Conservation (phyloP, 1,284 basidiomycete genomes). For the Sphagnurus paluster region DNA sequence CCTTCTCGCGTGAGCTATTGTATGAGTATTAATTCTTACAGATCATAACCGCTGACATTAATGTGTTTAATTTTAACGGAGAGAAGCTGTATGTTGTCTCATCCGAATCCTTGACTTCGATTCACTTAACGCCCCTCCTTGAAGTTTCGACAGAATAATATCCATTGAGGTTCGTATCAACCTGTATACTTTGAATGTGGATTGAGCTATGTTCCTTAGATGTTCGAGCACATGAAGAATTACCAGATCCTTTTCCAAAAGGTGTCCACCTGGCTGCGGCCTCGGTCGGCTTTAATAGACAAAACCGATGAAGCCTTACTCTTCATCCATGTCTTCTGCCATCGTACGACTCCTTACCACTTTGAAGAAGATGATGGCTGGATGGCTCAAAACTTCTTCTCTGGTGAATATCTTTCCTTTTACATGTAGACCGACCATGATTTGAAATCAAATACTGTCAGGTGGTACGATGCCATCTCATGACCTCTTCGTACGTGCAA, state of each 20-base stretch:
- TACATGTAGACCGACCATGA: neutral
- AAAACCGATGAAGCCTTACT: constrained; percentile 47
- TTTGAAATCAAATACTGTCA: constrained; percentile 19
- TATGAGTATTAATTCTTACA: constrained; percentile 19
- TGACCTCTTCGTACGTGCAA: constrained; percentile 54
- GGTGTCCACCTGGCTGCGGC: constrained; percentile 68
- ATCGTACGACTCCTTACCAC: constrained; percentile 67
- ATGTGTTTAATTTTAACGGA: constrained; percentile 59
- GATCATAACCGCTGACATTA: constrained; percentile 77
- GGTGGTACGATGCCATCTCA: constrained; percentile 69
- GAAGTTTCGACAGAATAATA: constrained; percentile 72
- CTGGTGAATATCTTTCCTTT: constrained; percentile 39
- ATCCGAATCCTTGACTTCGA: neutral
- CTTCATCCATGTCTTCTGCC: constrained; percentile 81
- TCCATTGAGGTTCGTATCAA: constrained; percentile 58
- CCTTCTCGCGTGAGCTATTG: neutral
- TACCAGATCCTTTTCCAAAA: constrained; percentile 69
- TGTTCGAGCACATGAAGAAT: constrained; percentile 87
- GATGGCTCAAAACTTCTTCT: constrained; percentile 82
- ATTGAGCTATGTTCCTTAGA: constrained; percentile 35
- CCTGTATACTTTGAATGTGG: neutral
- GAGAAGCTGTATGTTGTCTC: constrained; percentile 40
- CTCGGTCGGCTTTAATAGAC: constrained; percentile 24
- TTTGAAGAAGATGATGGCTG: constrained; percentile 75
- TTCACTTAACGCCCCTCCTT: neutral